Evolutionary conservation across 2,329 filamentous ascomycete species (phyloP).

Genomic region (Clonostachys solani): DNA sequence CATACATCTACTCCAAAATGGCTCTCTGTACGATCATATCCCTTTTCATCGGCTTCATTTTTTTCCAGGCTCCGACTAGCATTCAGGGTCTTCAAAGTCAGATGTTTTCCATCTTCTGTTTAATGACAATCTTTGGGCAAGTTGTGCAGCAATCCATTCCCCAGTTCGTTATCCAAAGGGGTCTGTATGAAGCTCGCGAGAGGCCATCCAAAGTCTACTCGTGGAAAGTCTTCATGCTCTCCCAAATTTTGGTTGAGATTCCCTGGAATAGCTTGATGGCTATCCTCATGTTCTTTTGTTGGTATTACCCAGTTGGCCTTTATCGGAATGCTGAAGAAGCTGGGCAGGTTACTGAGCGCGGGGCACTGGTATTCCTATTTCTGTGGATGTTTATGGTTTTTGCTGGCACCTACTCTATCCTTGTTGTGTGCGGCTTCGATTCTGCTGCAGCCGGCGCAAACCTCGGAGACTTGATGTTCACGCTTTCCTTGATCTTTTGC

Average conservation of each 20-base stretch:
- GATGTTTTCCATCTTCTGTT: conserved; percentile 81
- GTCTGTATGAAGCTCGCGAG: conserved; percentile 80
- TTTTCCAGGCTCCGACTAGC: conserved; percentile 67
- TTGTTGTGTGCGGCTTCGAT: conserved; percentile 75
- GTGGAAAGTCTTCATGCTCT: conserved; percentile 81
- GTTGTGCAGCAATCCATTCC: conserved; percentile 80
- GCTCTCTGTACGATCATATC: conserved; percentile 59
- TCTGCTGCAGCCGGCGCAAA: conserved; percentile 75
- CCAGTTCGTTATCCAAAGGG: conserved; percentile 76
- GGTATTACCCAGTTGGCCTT: conserved; percentile 75
- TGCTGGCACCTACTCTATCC: conserved; percentile 73
- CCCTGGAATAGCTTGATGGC: conserved; percentile 78
- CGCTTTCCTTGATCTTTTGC: conserved; percentile 54
- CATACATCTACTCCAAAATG: conserved; percentile 83
- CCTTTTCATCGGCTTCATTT: conserved; percentile 80
- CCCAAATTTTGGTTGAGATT: conserved; percentile 78
- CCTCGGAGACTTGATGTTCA: conserved; percentile 72
- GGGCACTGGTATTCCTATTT: conserved; percentile 75
- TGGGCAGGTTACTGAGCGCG: conserved; percentile 59
- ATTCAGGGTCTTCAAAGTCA: conserved; percentile 80
- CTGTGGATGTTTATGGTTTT: conserved; percentile 74
- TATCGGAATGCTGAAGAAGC: conserved; percentile 60
- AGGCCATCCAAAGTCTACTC: conserved; percentile 78
- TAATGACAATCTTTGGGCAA: conserved; percentile 76
- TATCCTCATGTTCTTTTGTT: conserved; percentile 61